phyloP scores from a whole-genome alignment of 208 protist species.

The Leptomonas pyrrhocoris region DNA sequence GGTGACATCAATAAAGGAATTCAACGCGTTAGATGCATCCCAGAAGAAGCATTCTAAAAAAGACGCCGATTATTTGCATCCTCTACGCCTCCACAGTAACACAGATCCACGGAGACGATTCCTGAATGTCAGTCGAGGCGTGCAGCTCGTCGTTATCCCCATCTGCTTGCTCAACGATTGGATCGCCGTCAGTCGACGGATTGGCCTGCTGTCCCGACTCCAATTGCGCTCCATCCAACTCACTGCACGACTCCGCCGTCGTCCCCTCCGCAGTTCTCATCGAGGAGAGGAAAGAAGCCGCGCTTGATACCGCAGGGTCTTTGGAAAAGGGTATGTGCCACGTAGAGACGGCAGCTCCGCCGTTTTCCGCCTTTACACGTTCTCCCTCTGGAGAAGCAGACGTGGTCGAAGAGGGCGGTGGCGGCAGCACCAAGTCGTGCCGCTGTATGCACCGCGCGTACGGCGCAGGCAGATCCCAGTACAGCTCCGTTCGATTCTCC shows the following conservation, averaged over 20 bases:
- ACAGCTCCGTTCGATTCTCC: slow-evolving; percentile 38
- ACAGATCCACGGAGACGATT: slow-evolving; percentile 1
- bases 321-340: slow-evolving; percentile 7
- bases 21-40: not conserved
- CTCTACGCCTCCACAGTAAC: not conserved
- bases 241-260: not conserved
- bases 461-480: slow-evolving; percentile 48
- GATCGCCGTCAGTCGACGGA: not conserved
- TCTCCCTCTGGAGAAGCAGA: not conserved
- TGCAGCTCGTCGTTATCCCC: not conserved
- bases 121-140: not conserved
- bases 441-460: slow-evolving; percentile 64
- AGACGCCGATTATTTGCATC: not conserved
- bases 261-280: not conserved
- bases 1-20: too few relatives aligned
- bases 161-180: not conserved
- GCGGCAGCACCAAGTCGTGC: not conserved
- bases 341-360: not conserved
- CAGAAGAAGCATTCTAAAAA: not conserved
- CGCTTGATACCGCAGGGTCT: not conserved
- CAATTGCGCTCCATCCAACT: not conserved
- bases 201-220: not conserved
- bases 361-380: not conserved
- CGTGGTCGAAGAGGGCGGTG: not conserved
- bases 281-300: not conserved